Percentiles rank a stretch among this genome's conserved stretches.
Conservation (phyloP, 768 basidiomycete genomes). For the Auriculariales sp. region DNA sequence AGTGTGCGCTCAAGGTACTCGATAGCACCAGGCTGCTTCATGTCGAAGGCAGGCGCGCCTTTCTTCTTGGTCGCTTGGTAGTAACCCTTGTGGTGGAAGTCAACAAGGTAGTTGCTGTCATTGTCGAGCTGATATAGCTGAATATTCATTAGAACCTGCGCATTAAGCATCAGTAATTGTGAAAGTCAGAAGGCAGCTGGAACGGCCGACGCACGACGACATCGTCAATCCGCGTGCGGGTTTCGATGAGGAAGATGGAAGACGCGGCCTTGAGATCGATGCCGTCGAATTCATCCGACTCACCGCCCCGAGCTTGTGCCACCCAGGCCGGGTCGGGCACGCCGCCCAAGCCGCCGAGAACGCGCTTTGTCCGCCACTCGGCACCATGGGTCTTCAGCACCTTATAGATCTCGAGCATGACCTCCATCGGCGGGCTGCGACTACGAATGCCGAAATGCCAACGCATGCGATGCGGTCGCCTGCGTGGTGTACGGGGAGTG, state of each 20-base stretch:
- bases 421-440: conserved; percentile 92
- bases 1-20: conserved; percentile 7
- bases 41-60: conserved; percentile 59
- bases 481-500: conserved; percentile 30
- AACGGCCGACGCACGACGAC: conserved; percentile 55
- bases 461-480: conserved; percentile 66
- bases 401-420: conserved; percentile 96
- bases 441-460: conserved; percentile 99
- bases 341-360: conserved; percentile 57
- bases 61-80: conserved; percentile 61
- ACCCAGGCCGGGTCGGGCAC: conserved; percentile 11
- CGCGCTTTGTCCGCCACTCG: conserved; percentile 94
- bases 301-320: conserved; percentile 17
- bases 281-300: conserved; percentile 9
- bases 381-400: conserved; percentile 81
- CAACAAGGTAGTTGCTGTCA: conserved; percentile 91
- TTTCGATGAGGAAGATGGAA: conserved; percentile 86
- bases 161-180: not conserved
- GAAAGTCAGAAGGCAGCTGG: conserved; percentile 1
- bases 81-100: conserved; percentile 95
- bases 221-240: conserved; percentile 75
- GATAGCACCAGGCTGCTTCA: conserved; percentile 15
- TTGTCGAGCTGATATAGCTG: conserved; percentile 95
- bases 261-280: conserved; percentile 55
- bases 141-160: conserved; percentile 87